Percentiles rank a stretch among this genome's conserved stretches.
These are phyloP conservation scores for Rhodosporidiobolus odoratus DNA, from an alignment of 768 basidiomycete species.

Conservation along the genomic window DNA sequence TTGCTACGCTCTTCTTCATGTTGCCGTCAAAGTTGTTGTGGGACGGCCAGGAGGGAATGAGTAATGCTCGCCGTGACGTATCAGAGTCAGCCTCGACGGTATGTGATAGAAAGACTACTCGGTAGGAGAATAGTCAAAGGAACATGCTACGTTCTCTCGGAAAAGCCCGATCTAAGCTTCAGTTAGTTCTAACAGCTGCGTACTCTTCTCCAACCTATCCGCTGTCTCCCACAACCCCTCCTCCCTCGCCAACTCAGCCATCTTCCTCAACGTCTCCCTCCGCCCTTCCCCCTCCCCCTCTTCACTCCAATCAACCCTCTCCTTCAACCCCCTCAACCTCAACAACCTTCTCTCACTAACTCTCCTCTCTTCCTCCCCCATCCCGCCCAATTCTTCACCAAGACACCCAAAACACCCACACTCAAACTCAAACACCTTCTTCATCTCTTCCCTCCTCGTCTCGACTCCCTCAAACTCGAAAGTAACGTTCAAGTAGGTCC, in stretches of 20 bases:
- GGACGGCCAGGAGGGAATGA: no score
- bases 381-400: neutral
- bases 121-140: no score
- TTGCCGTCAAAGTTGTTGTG: no score
- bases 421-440: slow-evolving; percentile 29
- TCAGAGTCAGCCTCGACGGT: no score
- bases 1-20: no score
- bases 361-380: neutral
- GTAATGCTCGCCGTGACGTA: no score
- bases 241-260: slow-evolving; percentile 23
- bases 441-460: slow-evolving; percentile 21
- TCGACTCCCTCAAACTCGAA: slow-evolving; percentile 33
- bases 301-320: neutral
- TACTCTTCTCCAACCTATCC: slow-evolving; percentile 6
- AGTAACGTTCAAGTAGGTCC: slow-evolving; percentile 31
- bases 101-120: no score
- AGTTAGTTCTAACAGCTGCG: no score
- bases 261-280: neutral
- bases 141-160: no score
- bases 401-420: slow-evolving; percentile 27
- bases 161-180: no score
- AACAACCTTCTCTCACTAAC: slow-evolving; percentile 25
- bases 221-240: slow-evolving; percentile 33
- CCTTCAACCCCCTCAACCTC: slow-evolving; percentile 23
- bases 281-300: neutral